These are phyloP conservation scores for Acacia concinna DNA, from an alignment of 331 rosid genomes.

Conservation along the genomic window DNA sequence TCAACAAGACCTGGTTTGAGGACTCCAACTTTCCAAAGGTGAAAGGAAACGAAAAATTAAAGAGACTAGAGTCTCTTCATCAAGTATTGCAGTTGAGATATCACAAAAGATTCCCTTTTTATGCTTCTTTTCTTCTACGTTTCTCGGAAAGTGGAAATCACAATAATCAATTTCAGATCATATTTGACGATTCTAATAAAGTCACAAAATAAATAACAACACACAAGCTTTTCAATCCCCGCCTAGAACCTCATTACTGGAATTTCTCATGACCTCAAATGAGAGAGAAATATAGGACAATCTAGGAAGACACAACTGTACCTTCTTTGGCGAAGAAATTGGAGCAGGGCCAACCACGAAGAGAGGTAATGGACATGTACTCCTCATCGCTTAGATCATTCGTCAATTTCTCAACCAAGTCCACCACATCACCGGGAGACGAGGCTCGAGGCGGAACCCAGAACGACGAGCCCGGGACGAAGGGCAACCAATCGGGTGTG, in stretches of 20 bases:
- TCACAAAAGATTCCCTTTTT: not conserved
- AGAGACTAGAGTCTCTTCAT: not conserved
- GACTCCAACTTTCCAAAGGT: not conserved
- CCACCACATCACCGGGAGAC: constrained; percentile 39
- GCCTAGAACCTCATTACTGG: not conserved
- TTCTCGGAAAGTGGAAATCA: not conserved
- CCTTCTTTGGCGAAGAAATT: constrained; percentile 47
- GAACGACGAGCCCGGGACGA: constrained; percentile 84
- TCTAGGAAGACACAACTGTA: not conserved
- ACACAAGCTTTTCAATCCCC: not conserved
- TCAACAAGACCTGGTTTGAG: not conserved
- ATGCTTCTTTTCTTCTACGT: not conserved
- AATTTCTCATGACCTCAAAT: not conserved
- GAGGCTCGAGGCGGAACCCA: constrained; percentile 87
- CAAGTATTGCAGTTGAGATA: not conserved
- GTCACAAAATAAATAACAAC: not conserved
- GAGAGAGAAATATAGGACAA: not conserved
- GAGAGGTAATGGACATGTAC: constrained; percentile 43
- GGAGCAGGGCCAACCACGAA: constrained; percentile 71
- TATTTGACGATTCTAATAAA: not conserved
- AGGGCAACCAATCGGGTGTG: constrained; percentile 88
- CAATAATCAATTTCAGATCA: not conserved
- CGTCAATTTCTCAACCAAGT: constrained; percentile 50
- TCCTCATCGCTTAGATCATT: constrained; percentile 43
- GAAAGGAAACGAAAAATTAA: not conserved